phyloP scores from a whole-genome alignment of 1,284 basidiomycete species.

The Sphagnurus paluster region DNA sequence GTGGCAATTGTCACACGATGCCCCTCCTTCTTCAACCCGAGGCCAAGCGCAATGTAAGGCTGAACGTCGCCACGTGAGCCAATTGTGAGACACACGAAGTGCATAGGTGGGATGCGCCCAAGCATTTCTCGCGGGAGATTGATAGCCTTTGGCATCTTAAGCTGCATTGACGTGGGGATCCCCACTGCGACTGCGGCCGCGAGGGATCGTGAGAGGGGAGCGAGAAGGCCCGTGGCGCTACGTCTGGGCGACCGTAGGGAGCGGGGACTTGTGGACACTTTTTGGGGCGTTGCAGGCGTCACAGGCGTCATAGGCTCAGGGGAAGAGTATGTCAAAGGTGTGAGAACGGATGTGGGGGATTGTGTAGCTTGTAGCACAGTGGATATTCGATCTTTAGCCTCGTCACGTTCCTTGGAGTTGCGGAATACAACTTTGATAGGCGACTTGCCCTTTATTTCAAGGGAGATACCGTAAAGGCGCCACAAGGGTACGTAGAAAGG shows the following conservation, averaged over 20 bases:
- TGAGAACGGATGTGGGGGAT: slow-evolving; percentile 2
- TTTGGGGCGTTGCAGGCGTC: slow-evolving; percentile 9
- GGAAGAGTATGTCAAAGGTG: slow-evolving; percentile 7
- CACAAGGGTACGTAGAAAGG: slow-evolving; percentile 32
- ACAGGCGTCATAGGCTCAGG: slow-evolving; percentile 2
- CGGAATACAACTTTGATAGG: slow-evolving; percentile 56
- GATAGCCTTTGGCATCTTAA: slow-evolving; percentile 46
- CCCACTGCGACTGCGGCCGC: slow-evolving; percentile 27
- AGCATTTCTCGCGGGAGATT: slow-evolving; percentile 43
- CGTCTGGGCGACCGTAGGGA: slow-evolving; percentile 17
- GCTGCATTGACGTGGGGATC: slow-evolving; percentile 23
- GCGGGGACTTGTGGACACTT: slow-evolving; percentile 2
- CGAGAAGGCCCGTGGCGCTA: slow-evolving; percentile 35
- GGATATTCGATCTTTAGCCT: slow-evolving; percentile 41
- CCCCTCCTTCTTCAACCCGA: slow-evolving; percentile 84
- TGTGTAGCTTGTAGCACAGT: slow-evolving; percentile 11
- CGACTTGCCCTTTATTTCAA: slow-evolving; percentile 50
- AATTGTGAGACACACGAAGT: slow-evolving; percentile 89
- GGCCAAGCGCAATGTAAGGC: slow-evolving; percentile 89
- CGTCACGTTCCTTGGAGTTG: slow-evolving; percentile 41
- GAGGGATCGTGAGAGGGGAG: slow-evolving; percentile 39
- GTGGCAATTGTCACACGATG: slow-evolving; percentile 82
- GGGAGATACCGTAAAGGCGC: slow-evolving; percentile 44
- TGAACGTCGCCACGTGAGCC: slow-evolving; percentile 90
- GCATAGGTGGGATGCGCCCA: slow-evolving; percentile 47